Evolutionary conservation across 257 asterid genomes (phyloP), one percentile per base, ranked within the genome.

Genomic region (Eustoma russellianum): DNA sequence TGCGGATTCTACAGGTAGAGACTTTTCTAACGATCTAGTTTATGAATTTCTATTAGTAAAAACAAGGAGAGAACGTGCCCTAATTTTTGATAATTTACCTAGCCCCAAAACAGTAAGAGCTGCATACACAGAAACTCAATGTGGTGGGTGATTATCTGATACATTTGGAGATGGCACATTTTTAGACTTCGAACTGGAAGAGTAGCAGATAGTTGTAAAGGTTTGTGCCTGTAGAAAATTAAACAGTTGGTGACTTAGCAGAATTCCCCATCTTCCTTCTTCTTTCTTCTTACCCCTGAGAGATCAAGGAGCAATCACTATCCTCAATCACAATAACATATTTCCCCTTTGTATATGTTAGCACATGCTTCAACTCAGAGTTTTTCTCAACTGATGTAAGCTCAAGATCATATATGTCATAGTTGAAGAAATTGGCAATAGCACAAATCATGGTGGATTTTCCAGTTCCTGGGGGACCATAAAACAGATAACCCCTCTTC

Each of bases 1-100:
- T 90, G 56, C 88, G 95, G 66, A 86, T 86, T 71, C 87, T 83
- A 74, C 98, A 86, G 96, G 98, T 86, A 71, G 67, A 46, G 33
- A 33, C 53, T 38, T 38, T 35, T 11, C 12, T 38, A 38, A 38
- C 43, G 7, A 7, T 8, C 2, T 38, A 38, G 43, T 7, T 5
- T 38, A 38, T 24, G 3, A 24, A 24, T 24, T 24, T 24, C 30
- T 24, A 24, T 24, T 24, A 2, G 30, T 24, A 4, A 24, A 24
- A 8, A 38, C 43, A 38, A 38, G 9, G 7, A 7, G 43, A 8
- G 9, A 38, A 38, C 0, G 43, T 11, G 2, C 43, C 43, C 7
- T 38, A 38, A 2, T 38, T 38, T 8, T 38, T 11, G 12, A 38
- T 8, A 11, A 38, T 38, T 38, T 38, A 11, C 43, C 43, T 38